Evolutionary conservation across 495 filamentous ascomycete genomes (phyloP).

Genomic region (Cercophora samala): DNA sequence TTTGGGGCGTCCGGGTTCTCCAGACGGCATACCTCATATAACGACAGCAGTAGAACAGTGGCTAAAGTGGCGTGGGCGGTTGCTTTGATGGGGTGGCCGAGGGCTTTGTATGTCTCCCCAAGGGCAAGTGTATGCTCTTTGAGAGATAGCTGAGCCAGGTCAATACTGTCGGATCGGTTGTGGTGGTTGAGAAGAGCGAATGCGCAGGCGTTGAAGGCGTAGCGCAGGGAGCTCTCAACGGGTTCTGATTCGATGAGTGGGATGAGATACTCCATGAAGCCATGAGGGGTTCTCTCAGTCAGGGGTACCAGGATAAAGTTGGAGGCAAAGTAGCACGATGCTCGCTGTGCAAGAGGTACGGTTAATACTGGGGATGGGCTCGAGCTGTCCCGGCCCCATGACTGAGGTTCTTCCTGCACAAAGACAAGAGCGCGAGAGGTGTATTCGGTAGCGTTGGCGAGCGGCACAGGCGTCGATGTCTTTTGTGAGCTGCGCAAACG

Average conservation of each 20-base stretch:
- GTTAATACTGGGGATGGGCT: slow-evolving; percentile 23
- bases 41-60: slow-evolving; percentile 26
- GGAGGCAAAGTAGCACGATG: slow-evolving; percentile 51
- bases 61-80: slow-evolving; percentile 30
- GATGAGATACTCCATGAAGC: slow-evolving; percentile 56
- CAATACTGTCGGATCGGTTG: slow-evolving; percentile 32
- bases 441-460: not conserved
- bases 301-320: slow-evolving; percentile 54
- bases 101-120: slow-evolving; percentile 49
- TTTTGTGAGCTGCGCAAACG: slow-evolving; percentile 34
- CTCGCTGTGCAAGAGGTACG: slow-evolving; percentile 46
- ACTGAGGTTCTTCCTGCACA: slow-evolving; percentile 15
- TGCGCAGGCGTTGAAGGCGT: slow-evolving; percentile 59
- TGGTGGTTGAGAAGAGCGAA: slow-evolving; percentile 51
- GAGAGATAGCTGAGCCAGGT: slow-evolving; percentile 39
- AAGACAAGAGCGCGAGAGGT: slow-evolving; percentile 5
- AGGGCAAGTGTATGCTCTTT: slow-evolving; percentile 51
- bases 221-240: slow-evolving; percentile 47
- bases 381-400: slow-evolving; percentile 10
- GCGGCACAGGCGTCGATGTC: slow-evolving; percentile 14
- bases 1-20: not conserved
- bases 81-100: slow-evolving; percentile 44
- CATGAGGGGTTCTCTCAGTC: slow-evolving; percentile 35
- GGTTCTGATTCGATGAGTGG: slow-evolving; percentile 49
- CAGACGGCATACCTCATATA: slow-evolving; percentile 26